Evolutionary conservation across 352 stramenopile species (phyloP).

Genomic region (Pythium oligandrum): DNA sequence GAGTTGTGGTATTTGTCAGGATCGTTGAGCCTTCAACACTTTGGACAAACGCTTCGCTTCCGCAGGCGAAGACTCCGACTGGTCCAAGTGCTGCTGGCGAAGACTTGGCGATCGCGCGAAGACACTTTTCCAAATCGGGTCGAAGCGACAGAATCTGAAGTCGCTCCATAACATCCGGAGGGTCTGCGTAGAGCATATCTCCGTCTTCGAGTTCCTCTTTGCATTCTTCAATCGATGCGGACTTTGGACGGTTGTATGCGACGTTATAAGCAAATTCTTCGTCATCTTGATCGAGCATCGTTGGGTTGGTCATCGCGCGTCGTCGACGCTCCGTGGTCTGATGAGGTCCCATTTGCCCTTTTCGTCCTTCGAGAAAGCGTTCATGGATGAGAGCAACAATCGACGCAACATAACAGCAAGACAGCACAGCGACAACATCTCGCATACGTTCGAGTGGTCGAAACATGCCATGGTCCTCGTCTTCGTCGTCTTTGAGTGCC

Average conservation of each 20-base stretch:
- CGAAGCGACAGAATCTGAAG: constrained; percentile 20
- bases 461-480: constrained; percentile 9
- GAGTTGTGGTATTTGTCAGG: background rate
- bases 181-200: background rate
- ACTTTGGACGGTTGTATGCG: constrained; percentile 1
- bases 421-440: constrained; percentile 10
- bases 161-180: constrained; percentile 19
- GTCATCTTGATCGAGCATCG: no score
- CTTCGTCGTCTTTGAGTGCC: constrained; percentile 1
- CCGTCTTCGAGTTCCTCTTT: background rate
- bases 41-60: constrained; percentile 7
- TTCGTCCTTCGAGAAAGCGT: background rate
- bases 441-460: constrained; percentile 11
- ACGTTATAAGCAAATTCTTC: constrained; percentile 8
- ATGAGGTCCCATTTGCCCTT: no score
- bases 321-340: no score
- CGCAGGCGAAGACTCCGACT: constrained; percentile 24
- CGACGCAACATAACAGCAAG: constrained; percentile 3
- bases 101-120: background rate
- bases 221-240: background rate
- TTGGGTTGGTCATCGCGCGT: no score
- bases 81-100: constrained; percentile 16
- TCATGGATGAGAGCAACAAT: constrained; percentile 14
- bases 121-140: constrained; percentile 19
- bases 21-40: constrained; percentile 7